Base-by-base conservation (phyloP, 495 filamentous ascomycete species). In the Penicillium paradoxum region DNA sequence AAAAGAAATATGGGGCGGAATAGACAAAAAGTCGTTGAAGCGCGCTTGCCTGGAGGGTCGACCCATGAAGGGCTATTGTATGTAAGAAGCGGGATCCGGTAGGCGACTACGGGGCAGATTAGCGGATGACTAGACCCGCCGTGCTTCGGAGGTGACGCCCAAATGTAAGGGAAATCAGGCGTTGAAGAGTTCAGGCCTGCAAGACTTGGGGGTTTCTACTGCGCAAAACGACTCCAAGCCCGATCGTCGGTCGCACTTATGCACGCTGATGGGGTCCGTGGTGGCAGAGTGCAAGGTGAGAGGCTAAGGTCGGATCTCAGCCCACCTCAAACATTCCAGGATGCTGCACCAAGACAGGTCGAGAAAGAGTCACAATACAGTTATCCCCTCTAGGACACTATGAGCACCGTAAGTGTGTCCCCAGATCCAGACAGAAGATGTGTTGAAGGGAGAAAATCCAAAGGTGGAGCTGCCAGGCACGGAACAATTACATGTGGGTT, bases 241-340 rank as follows among this genome's bases (percentile, higher is more conserved):
- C 54, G 69, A 69, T 70, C 65, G 59, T 60, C 70, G 67, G 65
- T 62, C 65, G 59, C 64, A 65, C 70, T 71, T 66, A 70, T 73
- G 69, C 69, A 69, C 49, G 64, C 53, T 59, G 64, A 67, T 49
- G 68, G 66, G 59, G 68, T 61, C 58, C 44, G 47, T 44, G 48
- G 49, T 45, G 53, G 42, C 30, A 46, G 45, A 49, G 41, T 17
- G 37, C 37, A 42, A 38, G 50, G 22, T 54, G 53, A 45, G 53
- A 69, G 54, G 45, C 50, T 50, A 45, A 51, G 54, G 50, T 58
- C 51, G 36, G 48, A 55, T 53, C 51, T 59, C 55, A 52, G 54
- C 45, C 15, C 25, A 18, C 37, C 13, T 24, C 43, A 21, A 45
- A 56, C 67, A 57, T 60, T 53, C 58, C 54, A 52, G 30, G 32